Evolutionary conservation across 129 eudicot species (phyloP), one percentile per base, ranked within the genome.

Genomic region (Artemisia annua): DNA sequence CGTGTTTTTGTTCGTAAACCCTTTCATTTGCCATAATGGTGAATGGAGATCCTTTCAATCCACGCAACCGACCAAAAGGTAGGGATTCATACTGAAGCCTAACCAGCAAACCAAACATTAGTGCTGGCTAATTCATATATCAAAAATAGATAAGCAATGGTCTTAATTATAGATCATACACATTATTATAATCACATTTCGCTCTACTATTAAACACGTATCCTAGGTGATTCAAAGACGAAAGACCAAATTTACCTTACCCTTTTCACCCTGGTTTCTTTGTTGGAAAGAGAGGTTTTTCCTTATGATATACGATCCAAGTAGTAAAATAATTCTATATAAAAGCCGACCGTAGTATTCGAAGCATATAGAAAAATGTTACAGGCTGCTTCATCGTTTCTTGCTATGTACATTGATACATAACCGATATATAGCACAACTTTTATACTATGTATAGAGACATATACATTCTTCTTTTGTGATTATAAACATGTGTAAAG

Each of bases 401-500:
- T 39, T 39, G 46, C 46, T 39, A 39, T 39, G 46, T 39, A 39
- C 46, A 39, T 39, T 39, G 46, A 39, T 39, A 39, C 46, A 39
- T 39, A 39, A 39, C 46, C 46, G 46, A 39, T 39, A 39, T 39
- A 39, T 30, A 62, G 11, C 67, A 62, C 19, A 28, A 28, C 66
- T 60, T 14, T n/a, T 44, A 44, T 56, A 35, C 50, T 39, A 3
- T 48, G 17, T 7, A 4, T 43, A 44, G 55, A 20, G 39, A n/a
- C 67, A 59, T 14, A 56, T 12, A 24, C 20, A 19, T 72, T 59
- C 67, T 43, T 58, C 48, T 49, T 26, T 32, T 62, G 9, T 44
- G 77, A 43, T 71, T 63, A 63, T 63, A 62, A 70, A 78, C 82
- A 70, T 39, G 82, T 54, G 71, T 78, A 63, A 52, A 62, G 35